These are phyloP conservation scores for Deuterostichococcus epilithicus DNA, from an alignment of 139 green algal genomes.

Conservation along the genomic window DNA sequence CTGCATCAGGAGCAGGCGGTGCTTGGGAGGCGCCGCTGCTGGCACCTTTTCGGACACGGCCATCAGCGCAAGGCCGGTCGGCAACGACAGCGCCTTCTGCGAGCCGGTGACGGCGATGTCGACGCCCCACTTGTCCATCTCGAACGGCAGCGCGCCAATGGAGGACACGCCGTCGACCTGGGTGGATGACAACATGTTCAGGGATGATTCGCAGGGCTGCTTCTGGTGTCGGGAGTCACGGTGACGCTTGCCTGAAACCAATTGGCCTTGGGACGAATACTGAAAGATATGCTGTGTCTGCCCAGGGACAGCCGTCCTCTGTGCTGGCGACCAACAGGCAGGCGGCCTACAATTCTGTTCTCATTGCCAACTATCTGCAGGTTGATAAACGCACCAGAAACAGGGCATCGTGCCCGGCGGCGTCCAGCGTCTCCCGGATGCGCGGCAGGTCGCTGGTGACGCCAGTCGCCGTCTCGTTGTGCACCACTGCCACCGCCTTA, in stretches of 20 bases:
- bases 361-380: too few relatives aligned
- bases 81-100: slow-evolving; percentile 95
- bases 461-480: slow-evolving; percentile 97
- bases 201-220: too few relatives aligned
- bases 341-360: too few relatives aligned
- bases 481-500: slow-evolving; percentile 92
- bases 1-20: background rate
- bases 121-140: slow-evolving; percentile 93
- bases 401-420: slow-evolving; percentile 73
- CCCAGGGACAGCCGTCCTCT: too few relatives aligned
- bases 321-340: too few relatives aligned
- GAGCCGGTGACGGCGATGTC: slow-evolving; percentile 94
- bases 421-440: slow-evolving; percentile 67
- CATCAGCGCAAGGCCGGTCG: slow-evolving; percentile 88
- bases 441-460: slow-evolving; percentile 81
- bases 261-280: too few relatives aligned
- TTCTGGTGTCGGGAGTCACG: too few relatives aligned
- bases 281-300: too few relatives aligned
- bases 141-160: slow-evolving; percentile 90
- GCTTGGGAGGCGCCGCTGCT: too few relatives aligned
- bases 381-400: slow-evolving; percentile 66
- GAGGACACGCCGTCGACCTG: slow-evolving; percentile 78
- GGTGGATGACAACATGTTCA: background rate
- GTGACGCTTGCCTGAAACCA: too few relatives aligned
- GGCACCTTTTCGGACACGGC: slow-evolving; percentile 74